phyloP scores from a whole-genome alignment of 352 stramenopile genomes.

The Phytophthora tentaculata region DNA sequence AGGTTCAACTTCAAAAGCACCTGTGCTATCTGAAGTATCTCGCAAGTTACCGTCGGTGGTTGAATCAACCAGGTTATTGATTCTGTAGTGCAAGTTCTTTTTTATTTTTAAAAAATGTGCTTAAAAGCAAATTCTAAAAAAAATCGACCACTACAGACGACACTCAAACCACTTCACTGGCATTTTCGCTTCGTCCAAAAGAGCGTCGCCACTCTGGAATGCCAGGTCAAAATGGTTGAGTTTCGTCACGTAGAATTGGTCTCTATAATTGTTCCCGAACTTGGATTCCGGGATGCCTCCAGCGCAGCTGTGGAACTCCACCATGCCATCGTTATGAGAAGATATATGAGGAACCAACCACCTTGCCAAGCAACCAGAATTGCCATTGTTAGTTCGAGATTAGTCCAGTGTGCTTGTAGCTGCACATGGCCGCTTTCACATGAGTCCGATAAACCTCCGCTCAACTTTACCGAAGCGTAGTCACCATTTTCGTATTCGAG shows the following conservation, averaged over 20 bases:
- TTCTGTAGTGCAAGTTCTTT: too few species aligned
- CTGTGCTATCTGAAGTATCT: not conserved
- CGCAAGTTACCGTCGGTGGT: too few species aligned
- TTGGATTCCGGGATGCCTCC: conserved; percentile 25
- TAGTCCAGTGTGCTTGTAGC: conserved; percentile 31
- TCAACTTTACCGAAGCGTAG: conserved; percentile 23
- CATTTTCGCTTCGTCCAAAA: conserved; percentile 47
- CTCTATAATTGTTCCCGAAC: conserved; percentile 38
- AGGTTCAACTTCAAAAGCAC: not conserved
- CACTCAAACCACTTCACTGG: conserved; percentile 68
- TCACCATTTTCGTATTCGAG: conserved; percentile 36
- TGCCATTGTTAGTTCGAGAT: conserved; percentile 27
- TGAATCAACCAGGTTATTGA: too few species aligned
- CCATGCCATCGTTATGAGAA: conserved; percentile 30
- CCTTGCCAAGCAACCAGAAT: conserved; percentile 9
- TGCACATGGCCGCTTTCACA: conserved; percentile 28
- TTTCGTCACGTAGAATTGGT: conserved; percentile 45
- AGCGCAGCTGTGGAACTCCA: conserved; percentile 50
- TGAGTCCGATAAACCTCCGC: conserved; percentile 28
- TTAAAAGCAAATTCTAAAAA: too few species aligned
- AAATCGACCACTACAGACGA: conserved; percentile 33
- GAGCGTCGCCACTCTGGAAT: conserved; percentile 50
- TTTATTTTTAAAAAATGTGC: too few species aligned
- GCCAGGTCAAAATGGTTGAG: conserved; percentile 40
- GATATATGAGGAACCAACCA: conserved; percentile 42